Percentiles rank a stretch among this genome's conserved stretches.
Conservation (phyloP, 768 basidiomycete species). For the Crassisporium funariophilum region DNA sequence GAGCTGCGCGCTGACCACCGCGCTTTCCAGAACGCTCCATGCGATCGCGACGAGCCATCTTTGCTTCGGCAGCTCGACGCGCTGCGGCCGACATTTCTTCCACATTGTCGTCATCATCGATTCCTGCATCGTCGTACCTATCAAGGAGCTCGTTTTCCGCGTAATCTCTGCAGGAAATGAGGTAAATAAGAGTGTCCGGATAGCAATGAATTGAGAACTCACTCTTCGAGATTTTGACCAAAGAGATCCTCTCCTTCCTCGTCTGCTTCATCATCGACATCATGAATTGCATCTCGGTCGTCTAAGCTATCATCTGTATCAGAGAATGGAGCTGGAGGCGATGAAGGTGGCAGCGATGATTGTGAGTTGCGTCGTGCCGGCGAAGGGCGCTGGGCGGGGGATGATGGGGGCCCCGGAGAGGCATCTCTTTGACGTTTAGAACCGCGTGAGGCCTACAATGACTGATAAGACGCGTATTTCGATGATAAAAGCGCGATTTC, state of each 20-base stretch:
- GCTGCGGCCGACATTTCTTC: conserved; percentile 68
- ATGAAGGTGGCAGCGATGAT: conserved; percentile 85
- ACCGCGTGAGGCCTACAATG: conserved; percentile 45
- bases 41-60: conserved; percentile 89
- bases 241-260: conserved; percentile 96
- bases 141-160: conserved; percentile 81
- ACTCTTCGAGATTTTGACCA: conserved; percentile 77
- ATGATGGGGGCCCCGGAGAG: conserved; percentile 53
- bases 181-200: conserved; percentile 13
- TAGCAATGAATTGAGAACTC: conserved; percentile 23
- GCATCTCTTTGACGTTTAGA: conserved; percentile 66
- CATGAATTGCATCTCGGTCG: conserved; percentile 65
- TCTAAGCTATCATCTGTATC: conserved; percentile 84
- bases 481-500: conserved; percentile 19
- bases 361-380: conserved; percentile 57
- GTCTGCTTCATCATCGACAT: conserved; percentile 68
- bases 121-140: conserved; percentile 81
- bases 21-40: conserved; percentile 64
- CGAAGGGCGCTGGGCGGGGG: conserved; percentile 43
- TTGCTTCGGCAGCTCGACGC: conserved; percentile 80
- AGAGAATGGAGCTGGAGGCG: conserved; percentile 79
- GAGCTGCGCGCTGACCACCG: conserved; percentile 74
- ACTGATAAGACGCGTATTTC: conserved; percentile 8
- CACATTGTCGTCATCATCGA: conserved; percentile 80
- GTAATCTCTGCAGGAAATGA: conserved; percentile 66